These are phyloP conservation scores for Kentomonas sorsogonicus DNA, from an alignment of 208 protist genomes.

Conservation along the genomic window DNA sequence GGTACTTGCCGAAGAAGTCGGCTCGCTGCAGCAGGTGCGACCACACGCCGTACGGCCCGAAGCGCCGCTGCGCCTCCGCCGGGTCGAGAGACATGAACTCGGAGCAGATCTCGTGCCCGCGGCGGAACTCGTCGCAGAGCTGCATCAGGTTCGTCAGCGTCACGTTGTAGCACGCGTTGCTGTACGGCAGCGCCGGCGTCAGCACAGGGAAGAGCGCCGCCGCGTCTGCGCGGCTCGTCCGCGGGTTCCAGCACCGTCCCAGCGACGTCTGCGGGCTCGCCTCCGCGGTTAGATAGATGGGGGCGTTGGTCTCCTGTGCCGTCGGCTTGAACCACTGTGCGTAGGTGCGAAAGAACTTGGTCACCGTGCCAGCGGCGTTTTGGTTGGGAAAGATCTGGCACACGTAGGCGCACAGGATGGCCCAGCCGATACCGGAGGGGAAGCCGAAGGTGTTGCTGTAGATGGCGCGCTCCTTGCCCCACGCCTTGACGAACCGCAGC, in stretches of 20 bases:
- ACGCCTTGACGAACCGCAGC: conserved; percentile 95
- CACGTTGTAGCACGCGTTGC: conserved; percentile 98
- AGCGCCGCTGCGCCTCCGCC: conserved; percentile 40
- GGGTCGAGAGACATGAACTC: conserved; percentile 33
- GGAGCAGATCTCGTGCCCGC: conserved; percentile 82
- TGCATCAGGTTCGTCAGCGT: conserved; percentile 91
- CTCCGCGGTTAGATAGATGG: conserved; percentile 87
- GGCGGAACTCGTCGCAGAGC: conserved; percentile 93
- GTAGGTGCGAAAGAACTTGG: conserved; percentile 93
- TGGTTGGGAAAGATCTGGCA: conserved; percentile 98
- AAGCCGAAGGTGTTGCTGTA: conserved; percentile 97
- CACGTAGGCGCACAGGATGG: conserved; percentile 94
- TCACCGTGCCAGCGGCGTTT: conserved; percentile 85
- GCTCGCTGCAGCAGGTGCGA: conserved; percentile 69
- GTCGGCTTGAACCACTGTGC: conserved; percentile 89
- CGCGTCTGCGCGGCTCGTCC: conserved; percentile 83
- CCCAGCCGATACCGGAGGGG: conserved; percentile 96
- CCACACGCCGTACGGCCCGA: conserved; percentile 75
- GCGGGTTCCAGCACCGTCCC: conserved; percentile 77
- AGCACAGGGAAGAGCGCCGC: conserved; percentile 96
- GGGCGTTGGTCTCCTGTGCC: conserved; percentile 75
- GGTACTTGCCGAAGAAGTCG: conserved; percentile 77
- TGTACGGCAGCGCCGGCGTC: conserved; percentile 96
- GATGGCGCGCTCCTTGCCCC: conserved; percentile 92
- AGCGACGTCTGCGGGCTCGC: conserved; percentile 66